A percentile compares a stretch with the other conserved stretches of the same genome.
Conservation (phyloP, 352 stramenopile genomes). For the Phytophthora boehmeriae region DNA sequence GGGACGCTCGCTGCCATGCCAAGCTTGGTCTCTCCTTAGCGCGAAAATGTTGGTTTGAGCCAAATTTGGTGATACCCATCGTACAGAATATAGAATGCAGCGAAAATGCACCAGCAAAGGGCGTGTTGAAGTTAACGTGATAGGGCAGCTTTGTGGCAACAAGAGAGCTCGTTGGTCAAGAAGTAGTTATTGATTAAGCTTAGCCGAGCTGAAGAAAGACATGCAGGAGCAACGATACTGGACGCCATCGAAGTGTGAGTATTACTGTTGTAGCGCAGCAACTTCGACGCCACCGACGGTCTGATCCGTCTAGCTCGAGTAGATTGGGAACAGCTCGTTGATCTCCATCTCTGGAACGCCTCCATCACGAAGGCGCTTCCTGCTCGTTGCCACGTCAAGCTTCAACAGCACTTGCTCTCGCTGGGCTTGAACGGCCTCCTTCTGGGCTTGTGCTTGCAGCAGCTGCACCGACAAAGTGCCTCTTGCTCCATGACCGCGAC, state of each 20-base stretch:
- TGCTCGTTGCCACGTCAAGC: not conserved
- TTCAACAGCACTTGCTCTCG: conserved; percentile 1
- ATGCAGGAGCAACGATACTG: not conserved
- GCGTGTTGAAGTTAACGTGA: not conserved
- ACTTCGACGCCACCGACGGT: not conserved
- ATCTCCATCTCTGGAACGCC: conserved; percentile 5
- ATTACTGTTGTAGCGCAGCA: not conserved
- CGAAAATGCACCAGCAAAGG: not conserved
- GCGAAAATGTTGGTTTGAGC: conserved; percentile 21
- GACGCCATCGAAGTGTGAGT: too few species aligned
- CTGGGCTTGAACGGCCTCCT: not conserved
- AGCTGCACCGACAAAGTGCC: not conserved
- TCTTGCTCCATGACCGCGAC: not conserved
- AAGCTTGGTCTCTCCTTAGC: conserved; percentile 25
- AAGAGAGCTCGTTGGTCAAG: too few species aligned
- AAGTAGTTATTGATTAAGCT: not conserved
- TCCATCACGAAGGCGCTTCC: conserved; percentile 5
- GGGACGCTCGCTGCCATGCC: conserved; percentile 36
- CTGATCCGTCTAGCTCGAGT: not conserved
- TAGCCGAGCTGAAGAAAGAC: not conserved
- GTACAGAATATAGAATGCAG: conserved; percentile 17
- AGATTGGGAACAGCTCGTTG: conserved; percentile 1
- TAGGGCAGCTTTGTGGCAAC: not conserved
- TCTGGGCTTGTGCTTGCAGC: conserved; percentile 1
- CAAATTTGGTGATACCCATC: conserved; percentile 14